Base-by-base conservation (phyloP, 345 rosid genomes). In the Citrus cavaleriei region DNA sequence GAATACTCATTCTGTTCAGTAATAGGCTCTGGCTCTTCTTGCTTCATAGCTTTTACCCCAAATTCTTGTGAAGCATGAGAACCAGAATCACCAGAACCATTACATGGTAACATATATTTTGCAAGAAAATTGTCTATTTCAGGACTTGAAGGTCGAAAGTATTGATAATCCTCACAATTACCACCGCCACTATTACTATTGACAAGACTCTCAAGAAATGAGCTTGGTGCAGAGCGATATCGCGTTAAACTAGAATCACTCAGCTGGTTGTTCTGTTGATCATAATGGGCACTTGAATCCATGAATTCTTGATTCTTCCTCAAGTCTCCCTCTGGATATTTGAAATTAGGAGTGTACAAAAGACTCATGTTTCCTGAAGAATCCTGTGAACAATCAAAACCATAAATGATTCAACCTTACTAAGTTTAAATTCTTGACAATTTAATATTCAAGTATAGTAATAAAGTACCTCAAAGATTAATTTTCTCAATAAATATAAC, bases 141-240 rank as follows among this genome's bases (percentile, higher is more conserved):
- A 22, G 89, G 89, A 70, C 85, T 86, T 12, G 86, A 82, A 72
- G 93, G 63, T 73, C 83, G 76, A 75, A 81, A 40, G 62, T 51
- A 79, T 16, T 51, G 79, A 74, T 49, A 82, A 66, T 80, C 89
- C 22, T 82, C 86, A 49, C 75, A 61, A 35, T 77, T 86, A 40
- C 42, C 34, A 14, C 75, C 68, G 57, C 77, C 81, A 28, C 73
- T 70, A 25, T 28, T 42, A 12, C 76, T 80, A 70, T 74, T 77
- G 59, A 60, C 72, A 63, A 81, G 83, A 79, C 72, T 77, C 22
- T 81, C 90, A 35, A 85, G 28, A 77, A 85, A 80, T 69, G 89
- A 84, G 79, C 85, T 80, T 55, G 91, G 91, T 2, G 87, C 86
- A 4, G 93, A 90, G 5, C 81, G 85, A 58, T 83, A 81, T 49